Evolutionary conservation across 1,139 yeast genomes (phyloP), one percentile per base, ranked within the genome.

Genomic region (Groenewaldozyma sp.): DNA sequence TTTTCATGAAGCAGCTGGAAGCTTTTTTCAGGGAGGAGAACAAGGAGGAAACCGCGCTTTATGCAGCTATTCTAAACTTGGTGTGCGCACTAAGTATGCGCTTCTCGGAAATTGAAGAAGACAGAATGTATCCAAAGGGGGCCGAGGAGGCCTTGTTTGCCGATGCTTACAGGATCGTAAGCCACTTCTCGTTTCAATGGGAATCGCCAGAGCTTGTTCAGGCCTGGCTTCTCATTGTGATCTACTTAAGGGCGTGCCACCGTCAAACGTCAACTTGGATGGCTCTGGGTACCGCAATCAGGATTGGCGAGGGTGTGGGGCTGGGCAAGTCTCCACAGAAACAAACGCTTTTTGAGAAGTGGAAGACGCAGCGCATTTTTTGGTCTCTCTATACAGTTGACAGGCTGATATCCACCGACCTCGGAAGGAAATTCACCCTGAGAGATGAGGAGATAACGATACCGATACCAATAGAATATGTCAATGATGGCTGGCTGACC

Each of bases 201-300:
- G 82, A 77, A 52, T 70, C 78, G 16, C 68, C 74, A 44, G 86
- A 78, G 53, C 64, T 78, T 47, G 69, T 77, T 28, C 86, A 78
- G 53, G 68, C 76, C 33, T 76, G 83, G 81, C 55, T 76, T 11
- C 56, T 78, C 21, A 66, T 74, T 24, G 57, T 77, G 0, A 50
- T 76, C 16, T 78, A 77, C 50, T 57, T 78, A 31, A 60, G 86
- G 31, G 60, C 73, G 2, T 60, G 74, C 27, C 78, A 76, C 49
- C 63, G 82, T 37, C 84, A 78, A 54, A 70, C 74, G 5, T 68
- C 80, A 1, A 62, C 73, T 26, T 71, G 68, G 62, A 65, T 63
- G 48, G 74, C 81, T 0, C 53, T 78, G 33, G 74, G 76, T 3
- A 67, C 64, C 34, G 84, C 82, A 0, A 58, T 73, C 3, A 61